Conservation (phyloP, 805 yeast species). For the Metschnikowia henanensis region DNA sequence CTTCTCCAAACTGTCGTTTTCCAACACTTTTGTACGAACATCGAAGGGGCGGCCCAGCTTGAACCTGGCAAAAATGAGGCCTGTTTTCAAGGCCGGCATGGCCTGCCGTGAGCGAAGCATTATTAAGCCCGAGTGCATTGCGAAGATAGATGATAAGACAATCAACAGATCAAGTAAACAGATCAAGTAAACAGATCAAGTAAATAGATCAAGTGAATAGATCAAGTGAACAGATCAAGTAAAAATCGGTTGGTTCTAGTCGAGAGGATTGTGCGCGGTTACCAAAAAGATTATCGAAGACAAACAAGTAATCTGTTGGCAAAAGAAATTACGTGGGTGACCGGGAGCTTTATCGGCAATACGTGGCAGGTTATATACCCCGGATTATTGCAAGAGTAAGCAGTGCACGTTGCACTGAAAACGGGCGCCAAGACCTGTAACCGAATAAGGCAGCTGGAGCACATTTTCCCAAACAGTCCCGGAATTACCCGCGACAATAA, state of each 20-base stretch:
- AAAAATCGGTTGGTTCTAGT: too few relatives aligned
- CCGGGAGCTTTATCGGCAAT: too few relatives aligned
- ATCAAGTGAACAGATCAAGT: too few relatives aligned
- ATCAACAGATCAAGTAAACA: too few relatives aligned
- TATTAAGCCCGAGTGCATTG: not conserved
- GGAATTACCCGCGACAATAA: not conserved
- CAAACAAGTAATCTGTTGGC: too few relatives aligned
- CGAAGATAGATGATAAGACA: not conserved
- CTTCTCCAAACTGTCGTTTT: constrained; percentile 15
- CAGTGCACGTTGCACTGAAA: not conserved
- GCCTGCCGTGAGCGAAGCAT: not conserved
- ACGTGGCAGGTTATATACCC: not conserved
- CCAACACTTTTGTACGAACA: constrained; percentile 16
- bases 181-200: too few relatives aligned
- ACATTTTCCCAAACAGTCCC: not conserved
- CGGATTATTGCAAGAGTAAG: too few relatives aligned
- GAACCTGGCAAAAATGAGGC: constrained; percentile 1
- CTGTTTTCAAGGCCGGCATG: not conserved
- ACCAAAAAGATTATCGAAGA: too few relatives aligned
- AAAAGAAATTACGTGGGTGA: too few relatives aligned
- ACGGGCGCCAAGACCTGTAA: not conserved
- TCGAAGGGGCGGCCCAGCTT: constrained; percentile 8
- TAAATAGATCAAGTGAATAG: too few relatives aligned
- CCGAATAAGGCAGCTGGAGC: not conserved
- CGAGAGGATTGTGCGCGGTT: too few relatives aligned